phyloP scores from a whole-genome alignment of 2,329 filamentous ascomycete genomes.

The Rhexocercosporidium sp. region DNA sequence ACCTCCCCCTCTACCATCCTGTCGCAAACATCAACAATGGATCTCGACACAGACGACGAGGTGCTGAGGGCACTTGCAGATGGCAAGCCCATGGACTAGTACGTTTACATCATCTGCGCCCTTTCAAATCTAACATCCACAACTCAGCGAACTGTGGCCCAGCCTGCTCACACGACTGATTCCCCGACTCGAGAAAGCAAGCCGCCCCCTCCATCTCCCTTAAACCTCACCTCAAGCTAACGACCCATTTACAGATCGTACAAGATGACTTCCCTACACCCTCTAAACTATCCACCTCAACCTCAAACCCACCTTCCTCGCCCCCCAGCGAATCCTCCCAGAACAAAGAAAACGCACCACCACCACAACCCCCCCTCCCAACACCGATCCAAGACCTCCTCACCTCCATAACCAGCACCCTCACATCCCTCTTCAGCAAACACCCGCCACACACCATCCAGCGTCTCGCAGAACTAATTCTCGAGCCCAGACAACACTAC shows the following conservation, averaged over 20 bases:
- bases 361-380: conserved; percentile 57
- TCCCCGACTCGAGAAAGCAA: conserved; percentile 46
- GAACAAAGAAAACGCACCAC: conserved; percentile 70
- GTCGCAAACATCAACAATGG: conserved; percentile 51
- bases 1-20: conserved; percentile 21
- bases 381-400: conserved; percentile 68
- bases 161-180: conserved; percentile 46
- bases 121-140: conserved; percentile 25
- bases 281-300: conserved; percentile 55
- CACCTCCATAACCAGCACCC: conserved; percentile 61
- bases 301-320: conserved; percentile 56
- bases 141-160: conserved; percentile 46
- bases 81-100: conserved; percentile 62
- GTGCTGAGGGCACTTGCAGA: conserved; percentile 49
- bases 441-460: conserved; percentile 93
- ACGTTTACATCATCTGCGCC: conserved; percentile 40
- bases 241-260: conserved; percentile 54
- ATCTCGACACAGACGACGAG: conserved; percentile 57
- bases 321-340: conserved; percentile 42
- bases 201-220: conserved; percentile 43
- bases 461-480: conserved; percentile 84
- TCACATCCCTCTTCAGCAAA: conserved; percentile 69
- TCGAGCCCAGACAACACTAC: conserved; percentile 80
- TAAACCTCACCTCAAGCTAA: conserved; percentile 47
- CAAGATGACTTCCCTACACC: conserved; percentile 59